A percentile compares a stretch with the other conserved stretches of the same genome.
These are phyloP conservation scores for Naganishia kalamii DNA, from an alignment of 768 basidiomycete genomes.

Conservation along the genomic window DNA sequence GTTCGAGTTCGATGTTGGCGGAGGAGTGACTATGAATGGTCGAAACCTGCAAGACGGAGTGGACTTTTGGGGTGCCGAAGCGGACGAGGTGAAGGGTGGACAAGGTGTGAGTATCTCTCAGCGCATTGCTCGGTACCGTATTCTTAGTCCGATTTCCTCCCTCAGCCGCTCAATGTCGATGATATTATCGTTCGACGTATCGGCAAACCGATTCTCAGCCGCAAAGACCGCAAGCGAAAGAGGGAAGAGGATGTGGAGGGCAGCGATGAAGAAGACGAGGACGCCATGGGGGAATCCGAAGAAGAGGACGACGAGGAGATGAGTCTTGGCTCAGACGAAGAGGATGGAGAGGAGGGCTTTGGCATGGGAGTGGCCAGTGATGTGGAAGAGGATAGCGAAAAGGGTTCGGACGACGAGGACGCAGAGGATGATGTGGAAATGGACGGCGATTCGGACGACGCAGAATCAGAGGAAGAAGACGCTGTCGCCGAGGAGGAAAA, in stretches of 20 bases:
- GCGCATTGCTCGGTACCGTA: not conserved
- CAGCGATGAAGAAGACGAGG: conserved; percentile 28
- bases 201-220: conserved; percentile 47
- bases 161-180: conserved; percentile 80
- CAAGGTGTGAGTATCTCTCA: conserved; percentile 25
- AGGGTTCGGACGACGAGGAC: conserved; percentile 25
- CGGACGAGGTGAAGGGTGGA: conserved; percentile 58
- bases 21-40: conserved; percentile 62
- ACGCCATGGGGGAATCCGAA: conserved; percentile 44
- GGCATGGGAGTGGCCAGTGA: conserved; percentile 27
- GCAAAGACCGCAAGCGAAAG: conserved; percentile 61
- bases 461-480: conserved; percentile 32
- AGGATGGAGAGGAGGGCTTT: conserved; percentile 30
- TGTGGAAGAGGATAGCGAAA: conserved; percentile 15
- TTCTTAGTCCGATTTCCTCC: not conserved
- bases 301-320: conserved; percentile 34
- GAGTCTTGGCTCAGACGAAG: conserved; percentile 25
- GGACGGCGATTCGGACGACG: conserved; percentile 21
- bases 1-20: conserved; percentile 72
- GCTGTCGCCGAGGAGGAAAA: conserved; percentile 47
- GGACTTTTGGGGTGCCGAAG: conserved; percentile 54
- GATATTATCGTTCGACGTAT: conserved; percentile 77
- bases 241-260: conserved; percentile 28
- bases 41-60: conserved; percentile 49
- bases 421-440: conserved; percentile 42